Conservation (phyloP, 2,329 filamentous ascomycete genomes). For the Diaporthe destruens region DNA sequence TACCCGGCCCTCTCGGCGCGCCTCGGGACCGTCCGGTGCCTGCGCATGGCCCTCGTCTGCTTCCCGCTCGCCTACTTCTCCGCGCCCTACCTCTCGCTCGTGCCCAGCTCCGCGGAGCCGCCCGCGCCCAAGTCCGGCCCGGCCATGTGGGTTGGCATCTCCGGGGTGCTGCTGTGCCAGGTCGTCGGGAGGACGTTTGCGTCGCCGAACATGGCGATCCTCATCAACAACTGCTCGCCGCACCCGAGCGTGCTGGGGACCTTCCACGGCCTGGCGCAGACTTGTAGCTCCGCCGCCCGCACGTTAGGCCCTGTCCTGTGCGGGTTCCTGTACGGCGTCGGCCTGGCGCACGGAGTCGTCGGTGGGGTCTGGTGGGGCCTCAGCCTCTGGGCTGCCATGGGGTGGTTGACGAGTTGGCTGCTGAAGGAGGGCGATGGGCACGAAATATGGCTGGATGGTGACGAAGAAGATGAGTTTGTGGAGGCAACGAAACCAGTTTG, state of each 20-base stretch:
- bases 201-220: slow-evolving; percentile 59
- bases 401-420: slow-evolving; percentile 64
- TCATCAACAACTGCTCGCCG: slow-evolving; percentile 63
- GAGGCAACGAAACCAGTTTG: slow-evolving; percentile 5
- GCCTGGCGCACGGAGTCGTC: slow-evolving; percentile 67
- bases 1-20: slow-evolving; percentile 77
- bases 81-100: slow-evolving; percentile 77
- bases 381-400: slow-evolving; percentile 61
- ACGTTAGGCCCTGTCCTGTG: slow-evolving; percentile 72
- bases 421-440: slow-evolving; percentile 74
- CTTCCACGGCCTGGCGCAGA: slow-evolving; percentile 67
- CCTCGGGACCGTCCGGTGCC: slow-evolving; percentile 77
- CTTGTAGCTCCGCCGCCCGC: slow-evolving; percentile 67
- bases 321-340: slow-evolving; percentile 71
- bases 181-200: slow-evolving; percentile 76
- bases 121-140: slow-evolving; percentile 64
- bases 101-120: slow-evolving; percentile 66
- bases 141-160: slow-evolving; percentile 74
- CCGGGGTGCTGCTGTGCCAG: slow-evolving; percentile 71
- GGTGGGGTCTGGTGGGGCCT: slow-evolving; percentile 71
- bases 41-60: slow-evolving; percentile 75
- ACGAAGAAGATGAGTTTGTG: slow-evolving; percentile 60
- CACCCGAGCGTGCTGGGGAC: slow-evolving; percentile 62
- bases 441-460: slow-evolving; percentile 74
- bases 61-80: slow-evolving; percentile 79